Evolutionary conservation across 73 alveolate genomes (phyloP).

Genomic region (Tetrahymena thermophila): DNA sequence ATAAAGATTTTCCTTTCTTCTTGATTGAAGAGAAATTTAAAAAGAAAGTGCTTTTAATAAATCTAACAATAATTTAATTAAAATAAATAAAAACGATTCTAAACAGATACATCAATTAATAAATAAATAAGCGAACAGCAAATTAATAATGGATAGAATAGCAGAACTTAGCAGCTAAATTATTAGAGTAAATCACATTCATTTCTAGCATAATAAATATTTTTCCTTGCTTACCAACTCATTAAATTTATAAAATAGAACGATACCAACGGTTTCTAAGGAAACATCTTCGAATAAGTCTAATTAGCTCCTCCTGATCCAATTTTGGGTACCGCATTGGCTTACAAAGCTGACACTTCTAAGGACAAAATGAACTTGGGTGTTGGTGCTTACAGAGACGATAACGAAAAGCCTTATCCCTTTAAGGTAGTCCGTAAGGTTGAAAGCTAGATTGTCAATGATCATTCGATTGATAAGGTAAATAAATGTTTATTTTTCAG

Average conservation of each 20-base stretch:
- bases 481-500: background rate
- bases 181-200: background rate
- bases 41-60: background rate
- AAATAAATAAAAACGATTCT: background rate
- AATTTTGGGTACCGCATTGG: slow-evolving; percentile 71
- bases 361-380: slow-evolving; percentile 79
- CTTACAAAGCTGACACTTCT: slow-evolving; percentile 70
- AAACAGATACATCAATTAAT: background rate
- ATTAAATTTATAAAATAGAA: background rate
- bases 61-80: background rate
- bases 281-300: slow-evolving; percentile 59
- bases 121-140: background rate
- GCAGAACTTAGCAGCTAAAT: background rate
- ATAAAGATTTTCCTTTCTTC: background rate
- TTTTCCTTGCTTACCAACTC: background rate
- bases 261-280: background rate
- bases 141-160: background rate
- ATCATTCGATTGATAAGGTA: slow-evolving; percentile 42
- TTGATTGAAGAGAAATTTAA: background rate
- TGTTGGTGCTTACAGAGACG: slow-evolving; percentile 93
- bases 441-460: slow-evolving; percentile 66
- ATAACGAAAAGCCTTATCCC: slow-evolving; percentile 79
- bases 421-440: slow-evolving; percentile 80
- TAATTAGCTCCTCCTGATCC: slow-evolving; percentile 89
- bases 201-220: background rate